Conservation (phyloP, 2,329 filamentous ascomycete species). For the Erysiphe pulchra region DNA sequence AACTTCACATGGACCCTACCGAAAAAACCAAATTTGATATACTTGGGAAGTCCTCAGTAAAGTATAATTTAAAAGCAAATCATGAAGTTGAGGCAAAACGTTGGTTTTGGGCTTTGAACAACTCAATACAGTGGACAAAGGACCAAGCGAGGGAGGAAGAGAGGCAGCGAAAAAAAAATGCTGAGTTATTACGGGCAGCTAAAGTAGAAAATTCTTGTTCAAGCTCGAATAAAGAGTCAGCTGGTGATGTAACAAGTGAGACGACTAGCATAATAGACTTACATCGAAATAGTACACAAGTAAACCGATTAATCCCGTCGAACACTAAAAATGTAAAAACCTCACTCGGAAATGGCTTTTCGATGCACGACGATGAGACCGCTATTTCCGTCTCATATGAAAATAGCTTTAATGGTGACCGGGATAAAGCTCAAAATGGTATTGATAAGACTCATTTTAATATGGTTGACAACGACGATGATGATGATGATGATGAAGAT, state of each 20-base stretch:
- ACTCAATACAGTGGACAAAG: slow-evolving; percentile 95
- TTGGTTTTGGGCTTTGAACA: slow-evolving; percentile 98
- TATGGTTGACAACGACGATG: slow-evolving; percentile 20
- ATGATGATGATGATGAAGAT: slow-evolving; percentile 59
- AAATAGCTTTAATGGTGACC: slow-evolving; percentile 21
- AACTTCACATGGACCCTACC: slow-evolving; percentile 82
- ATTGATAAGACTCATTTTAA: slow-evolving; percentile 1
- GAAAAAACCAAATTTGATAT: slow-evolving; percentile 98
- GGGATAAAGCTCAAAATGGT: slow-evolving; percentile 9
- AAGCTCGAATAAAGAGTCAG: slow-evolving; percentile 6
- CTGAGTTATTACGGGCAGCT: slow-evolving; percentile 51
- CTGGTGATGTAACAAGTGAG: slow-evolving; percentile 7
- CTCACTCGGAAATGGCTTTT: slow-evolving; percentile 14
- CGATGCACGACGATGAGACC: slow-evolving; percentile 24
- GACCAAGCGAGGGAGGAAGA: slow-evolving; percentile 88
- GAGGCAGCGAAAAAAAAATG: slow-evolving; percentile 44
- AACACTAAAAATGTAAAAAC: slow-evolving; percentile 9
- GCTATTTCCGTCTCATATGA: slow-evolving; percentile 28
- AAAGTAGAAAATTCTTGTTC: slow-evolving; percentile 43
- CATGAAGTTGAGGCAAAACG: slow-evolving; percentile 95
- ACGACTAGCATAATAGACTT: slow-evolving; percentile 8
- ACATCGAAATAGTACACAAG: slow-evolving; percentile 22
- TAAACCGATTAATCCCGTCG: slow-evolving; percentile 6
- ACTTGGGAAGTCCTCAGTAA: slow-evolving; percentile 91
- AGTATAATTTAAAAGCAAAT: slow-evolving; percentile 93